phyloP scores from a whole-genome alignment of 768 basidiomycete genomes.

The Rhizopogon vulgaris region DNA sequence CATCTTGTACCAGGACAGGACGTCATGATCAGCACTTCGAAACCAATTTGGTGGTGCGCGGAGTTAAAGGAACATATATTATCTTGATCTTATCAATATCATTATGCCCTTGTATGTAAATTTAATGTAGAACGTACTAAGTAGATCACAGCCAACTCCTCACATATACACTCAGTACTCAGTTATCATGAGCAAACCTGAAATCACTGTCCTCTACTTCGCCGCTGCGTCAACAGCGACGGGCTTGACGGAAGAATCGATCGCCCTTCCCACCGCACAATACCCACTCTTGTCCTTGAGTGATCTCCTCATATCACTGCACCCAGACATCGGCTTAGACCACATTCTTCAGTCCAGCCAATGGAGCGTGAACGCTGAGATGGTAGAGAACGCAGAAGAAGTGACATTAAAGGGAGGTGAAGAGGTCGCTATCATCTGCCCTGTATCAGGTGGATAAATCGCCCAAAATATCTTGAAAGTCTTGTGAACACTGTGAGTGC shows the following conservation, averaged over 20 bases:
- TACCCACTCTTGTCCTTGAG: constrained; percentile 48
- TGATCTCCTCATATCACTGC: constrained; percentile 44
- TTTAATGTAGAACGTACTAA: too few species aligned
- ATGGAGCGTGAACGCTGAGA: constrained; percentile 81
- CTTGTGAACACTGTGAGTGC: not conserved
- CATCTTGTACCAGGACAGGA: constrained; percentile 67
- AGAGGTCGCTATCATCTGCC: constrained; percentile 75
- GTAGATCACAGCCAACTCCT: not conserved
- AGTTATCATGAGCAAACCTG: constrained; percentile 12
- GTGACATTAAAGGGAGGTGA: constrained; percentile 60
- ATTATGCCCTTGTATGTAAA: too few species aligned
- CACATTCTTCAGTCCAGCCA: constrained; percentile 53
- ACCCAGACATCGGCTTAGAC: constrained; percentile 45
- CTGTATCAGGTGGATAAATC: constrained; percentile 68
- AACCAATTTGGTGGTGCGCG: constrained; percentile 87
- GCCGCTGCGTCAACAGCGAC: constrained; percentile 66
- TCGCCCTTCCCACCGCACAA: constrained; percentile 41
- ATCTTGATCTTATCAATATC: too few species aligned
- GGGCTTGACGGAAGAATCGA: constrained; percentile 46
- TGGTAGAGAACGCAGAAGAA: constrained; percentile 55
- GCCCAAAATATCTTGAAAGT: constrained; percentile 2
- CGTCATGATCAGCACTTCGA: constrained; percentile 72
- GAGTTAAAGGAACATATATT: constrained; percentile 40
- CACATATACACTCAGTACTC: not conserved
- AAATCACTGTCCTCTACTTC: constrained; percentile 49